A percentile compares a stretch with the other conserved stretches of the same genome.
Conservation (phyloP, 176 grass and related monocot species). For the Bonia amplexicaulis region DNA sequence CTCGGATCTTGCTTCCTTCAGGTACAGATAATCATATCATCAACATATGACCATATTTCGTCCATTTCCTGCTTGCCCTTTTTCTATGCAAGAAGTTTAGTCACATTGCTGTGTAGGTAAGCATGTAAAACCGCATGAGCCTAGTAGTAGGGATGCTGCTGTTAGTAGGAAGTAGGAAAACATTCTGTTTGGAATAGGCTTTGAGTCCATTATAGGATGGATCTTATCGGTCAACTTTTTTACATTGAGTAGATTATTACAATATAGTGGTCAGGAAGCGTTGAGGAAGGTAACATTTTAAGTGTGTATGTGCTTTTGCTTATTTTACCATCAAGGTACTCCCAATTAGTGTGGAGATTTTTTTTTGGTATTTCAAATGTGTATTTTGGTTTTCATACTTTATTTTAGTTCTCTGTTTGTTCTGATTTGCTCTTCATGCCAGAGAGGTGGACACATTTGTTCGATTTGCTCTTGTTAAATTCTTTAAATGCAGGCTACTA, state of each 20-base stretch:
- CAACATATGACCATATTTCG: neutral
- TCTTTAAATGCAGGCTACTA: neutral
- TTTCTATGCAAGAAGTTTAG: neutral
- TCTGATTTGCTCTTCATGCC: neutral
- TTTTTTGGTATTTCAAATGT: neutral
- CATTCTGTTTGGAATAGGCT: neutral
- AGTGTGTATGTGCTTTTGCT: neutral
- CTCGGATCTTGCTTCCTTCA: slow-evolving; percentile 94
- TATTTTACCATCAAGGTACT: neutral
- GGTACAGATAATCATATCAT: slow-evolving; percentile 41
- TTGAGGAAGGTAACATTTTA: neutral
- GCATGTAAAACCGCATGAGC: slow-evolving; percentile 10
- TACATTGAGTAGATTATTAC: neutral
- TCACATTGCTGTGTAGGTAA: slow-evolving; percentile 2
- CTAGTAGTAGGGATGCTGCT: neutral
- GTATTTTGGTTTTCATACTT: neutral
- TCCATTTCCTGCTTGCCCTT: slow-evolving; percentile 24
- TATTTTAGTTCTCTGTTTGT: neutral
- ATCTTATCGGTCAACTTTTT: neutral
- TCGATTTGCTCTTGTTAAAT: slow-evolving; percentile 12
- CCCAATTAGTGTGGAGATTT: neutral
- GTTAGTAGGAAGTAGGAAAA: slow-evolving; percentile 12
- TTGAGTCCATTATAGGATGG: neutral
- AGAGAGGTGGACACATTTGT: neutral
- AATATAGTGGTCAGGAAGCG: neutral